A percentile compares a stretch with the other conserved stretches of the same genome.
Evolutionary conservation across 2,329 filamentous ascomycete genomes (phyloP).

Genomic region (Rhynchosporium secalis): DNA sequence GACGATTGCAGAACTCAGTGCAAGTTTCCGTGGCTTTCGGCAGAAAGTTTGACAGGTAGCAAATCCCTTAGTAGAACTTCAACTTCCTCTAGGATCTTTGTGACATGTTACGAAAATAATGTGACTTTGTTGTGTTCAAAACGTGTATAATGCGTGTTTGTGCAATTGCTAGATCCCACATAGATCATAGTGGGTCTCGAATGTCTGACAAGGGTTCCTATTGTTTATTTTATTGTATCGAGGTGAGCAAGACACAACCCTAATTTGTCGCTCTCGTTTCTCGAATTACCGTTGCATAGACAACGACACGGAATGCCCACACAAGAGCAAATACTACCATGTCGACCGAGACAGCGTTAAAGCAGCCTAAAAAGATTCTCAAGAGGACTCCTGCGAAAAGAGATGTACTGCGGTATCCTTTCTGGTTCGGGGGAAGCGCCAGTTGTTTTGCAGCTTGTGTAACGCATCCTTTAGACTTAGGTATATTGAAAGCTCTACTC

Average conservation of each 20-base stretch:
- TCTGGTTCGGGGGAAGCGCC: conserved; percentile 96
- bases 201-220: background rate
- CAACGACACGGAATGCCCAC: conserved; percentile 31
- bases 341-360: conserved; percentile 28
- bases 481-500: conserved; percentile 54
- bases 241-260: conserved; percentile 5
- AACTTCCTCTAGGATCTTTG: no score
- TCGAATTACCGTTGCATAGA: background rate
- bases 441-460: conserved; percentile 88
- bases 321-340: conserved; percentile 30
- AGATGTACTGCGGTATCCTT: conserved; percentile 59
- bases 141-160: no score
- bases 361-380: conserved; percentile 28
- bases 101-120: no score
- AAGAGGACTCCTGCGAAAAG: conserved; percentile 34
- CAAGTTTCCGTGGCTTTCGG: background rate
- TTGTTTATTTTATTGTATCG: conserved; percentile 9
- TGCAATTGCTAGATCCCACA: background rate
- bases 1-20: conserved; percentile 15
- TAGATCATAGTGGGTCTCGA: background rate
- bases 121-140: no score
- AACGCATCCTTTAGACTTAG: conserved; percentile 89
- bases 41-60: background rate
- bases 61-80: no score
- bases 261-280: background rate